Conservation (phyloP, 306 rosid genomes). For the Ochetophila trinervis region DNA sequence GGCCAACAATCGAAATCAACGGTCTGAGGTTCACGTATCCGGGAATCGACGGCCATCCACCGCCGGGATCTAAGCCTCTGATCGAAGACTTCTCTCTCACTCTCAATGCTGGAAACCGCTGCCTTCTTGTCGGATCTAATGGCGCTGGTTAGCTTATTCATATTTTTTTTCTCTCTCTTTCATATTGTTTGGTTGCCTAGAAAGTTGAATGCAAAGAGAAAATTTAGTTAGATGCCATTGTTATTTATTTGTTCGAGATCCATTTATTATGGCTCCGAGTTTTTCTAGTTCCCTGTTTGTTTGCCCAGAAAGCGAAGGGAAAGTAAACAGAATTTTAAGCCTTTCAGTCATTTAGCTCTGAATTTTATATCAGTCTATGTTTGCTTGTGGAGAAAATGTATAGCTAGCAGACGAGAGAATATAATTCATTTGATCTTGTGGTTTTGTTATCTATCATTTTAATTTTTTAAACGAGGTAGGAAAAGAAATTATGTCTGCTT, state of each 20-base stretch:
- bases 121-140: conserved; percentile 92
- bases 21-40: conserved; percentile 76
- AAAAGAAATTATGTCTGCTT: too few relatives aligned
- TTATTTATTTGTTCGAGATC: too few relatives aligned
- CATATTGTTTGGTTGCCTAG: background rate
- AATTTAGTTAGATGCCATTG: too few relatives aligned
- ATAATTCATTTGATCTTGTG: too few relatives aligned
- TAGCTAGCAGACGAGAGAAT: too few relatives aligned
- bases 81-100: conserved; percentile 65
- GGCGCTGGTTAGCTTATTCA: conserved; percentile 66
- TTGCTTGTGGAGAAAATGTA: too few relatives aligned
- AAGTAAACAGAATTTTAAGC: background rate
- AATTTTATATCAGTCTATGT: too few relatives aligned
- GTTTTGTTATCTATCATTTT: too few relatives aligned
- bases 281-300: background rate
- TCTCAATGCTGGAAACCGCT: conserved; percentile 69
- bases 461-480: too few relatives aligned
- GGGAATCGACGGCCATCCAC: conserved; percentile 93
- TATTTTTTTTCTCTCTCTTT: background rate
- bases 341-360: too few relatives aligned
- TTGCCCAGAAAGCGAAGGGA: background rate
- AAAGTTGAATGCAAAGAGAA: background rate
- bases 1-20: conserved; percentile 46
- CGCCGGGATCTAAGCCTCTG: conserved; percentile 81
- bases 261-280: too few relatives aligned